Evolutionary conservation across 805 yeast species (phyloP).

Genomic region (Maudiozyma saulgeensis): DNA sequence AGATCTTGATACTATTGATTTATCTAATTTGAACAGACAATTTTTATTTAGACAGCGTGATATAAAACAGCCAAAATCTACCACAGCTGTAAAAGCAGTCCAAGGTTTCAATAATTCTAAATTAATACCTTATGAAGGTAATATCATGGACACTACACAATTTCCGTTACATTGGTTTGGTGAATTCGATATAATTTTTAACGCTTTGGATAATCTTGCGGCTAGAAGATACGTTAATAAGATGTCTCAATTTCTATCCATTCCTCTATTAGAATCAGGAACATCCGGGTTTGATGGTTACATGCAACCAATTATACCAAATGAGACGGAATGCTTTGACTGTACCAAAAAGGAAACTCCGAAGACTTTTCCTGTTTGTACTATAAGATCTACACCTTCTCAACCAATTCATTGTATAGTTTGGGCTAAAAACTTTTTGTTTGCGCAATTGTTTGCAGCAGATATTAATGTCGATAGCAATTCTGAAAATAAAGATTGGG

Average conservation of each 20-base stretch:
- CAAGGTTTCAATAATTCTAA: conserved; percentile 56
- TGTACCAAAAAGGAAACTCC: conserved; percentile 84
- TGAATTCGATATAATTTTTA: conserved; percentile 71
- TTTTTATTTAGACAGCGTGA: conserved; percentile 84
- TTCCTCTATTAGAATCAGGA: conserved; percentile 85
- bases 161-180: conserved; percentile 73
- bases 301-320: conserved; percentile 82
- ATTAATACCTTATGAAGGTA: conserved; percentile 73
- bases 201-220: conserved; percentile 88
- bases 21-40: conserved; percentile 87
- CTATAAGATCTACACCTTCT: conserved; percentile 93
- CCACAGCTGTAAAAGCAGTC: conserved; percentile 80
- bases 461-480: conserved; percentile 31
- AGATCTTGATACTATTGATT: conserved; percentile 92
- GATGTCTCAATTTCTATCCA: conserved; percentile 62
- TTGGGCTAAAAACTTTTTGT: conserved; percentile 92
- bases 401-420: conserved; percentile 93
- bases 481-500: conserved; percentile 36
- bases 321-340: conserved; percentile 82
- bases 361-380: conserved; percentile 88
- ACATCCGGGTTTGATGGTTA: conserved; percentile 94
- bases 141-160: conserved; percentile 64
- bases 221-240: conserved; percentile 87
- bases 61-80: conserved; percentile 78
- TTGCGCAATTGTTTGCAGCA: conserved; percentile 62